Conservation (phyloP, 2,329 filamentous ascomycete species). For the Cadophora sp. region DNA sequence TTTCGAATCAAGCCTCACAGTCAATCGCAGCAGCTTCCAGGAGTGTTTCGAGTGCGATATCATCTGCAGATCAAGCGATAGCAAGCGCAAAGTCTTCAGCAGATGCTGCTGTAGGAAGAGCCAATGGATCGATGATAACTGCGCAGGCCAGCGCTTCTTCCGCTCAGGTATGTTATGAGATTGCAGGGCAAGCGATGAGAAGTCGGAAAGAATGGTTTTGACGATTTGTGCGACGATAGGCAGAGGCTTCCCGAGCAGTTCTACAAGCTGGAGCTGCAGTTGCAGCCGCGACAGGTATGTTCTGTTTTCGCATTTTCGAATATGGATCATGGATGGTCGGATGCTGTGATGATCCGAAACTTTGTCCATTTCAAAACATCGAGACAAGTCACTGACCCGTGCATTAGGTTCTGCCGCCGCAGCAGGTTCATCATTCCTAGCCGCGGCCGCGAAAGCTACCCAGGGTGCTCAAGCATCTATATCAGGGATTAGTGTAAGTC, state of each 20-base stretch:
- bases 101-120: conserved; percentile 31
- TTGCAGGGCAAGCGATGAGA: not conserved
- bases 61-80: conserved; percentile 37
- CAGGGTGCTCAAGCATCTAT: conserved; percentile 31
- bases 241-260: conserved; percentile 34
- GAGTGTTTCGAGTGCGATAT: conserved; percentile 35
- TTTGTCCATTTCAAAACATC: not conserved
- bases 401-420: conserved; percentile 40
- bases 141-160: conserved; percentile 33
- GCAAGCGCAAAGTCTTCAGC: conserved; percentile 37
- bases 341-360: not conserved
- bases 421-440: conserved; percentile 39
- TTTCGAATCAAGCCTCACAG: conserved; percentile 33
- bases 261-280: conserved; percentile 40
- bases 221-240: conserved; percentile 24
- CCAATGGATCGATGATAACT: conserved; percentile 33
- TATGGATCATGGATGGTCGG: no score
- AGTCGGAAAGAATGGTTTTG: not conserved
- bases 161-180: conserved; percentile 33
- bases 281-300: conserved; percentile 41
- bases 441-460: conserved; percentile 38
- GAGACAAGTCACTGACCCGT: conserved; percentile 16
- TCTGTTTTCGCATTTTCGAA: conserved; percentile 25
- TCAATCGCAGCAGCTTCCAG: conserved; percentile 38
- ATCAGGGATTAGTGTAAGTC: conserved; percentile 34